Evolutionary conservation across 2,329 filamentous ascomycete genomes (phyloP).

Genomic region (Pseudocercospora macadamiae): DNA sequence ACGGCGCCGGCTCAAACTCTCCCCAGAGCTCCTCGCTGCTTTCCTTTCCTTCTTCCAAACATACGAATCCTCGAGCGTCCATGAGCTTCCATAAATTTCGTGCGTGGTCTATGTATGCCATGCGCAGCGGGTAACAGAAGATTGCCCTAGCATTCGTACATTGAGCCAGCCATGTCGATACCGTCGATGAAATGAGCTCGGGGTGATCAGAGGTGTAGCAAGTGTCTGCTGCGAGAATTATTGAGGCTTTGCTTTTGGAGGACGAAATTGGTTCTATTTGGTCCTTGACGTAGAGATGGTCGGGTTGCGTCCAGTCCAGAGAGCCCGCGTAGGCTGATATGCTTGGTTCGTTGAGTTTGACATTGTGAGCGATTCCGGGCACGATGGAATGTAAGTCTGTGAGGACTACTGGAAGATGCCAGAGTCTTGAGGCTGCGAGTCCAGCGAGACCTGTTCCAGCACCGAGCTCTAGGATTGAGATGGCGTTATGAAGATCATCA

Average conservation of each 20-base stretch:
- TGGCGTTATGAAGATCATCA: background rate
- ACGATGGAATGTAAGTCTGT: conserved; percentile 42
- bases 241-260: conserved; percentile 33
- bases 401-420: conserved; percentile 35
- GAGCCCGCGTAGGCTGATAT: conserved; percentile 30
- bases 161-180: conserved; percentile 41
- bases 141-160: conserved; percentile 39
- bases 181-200: conserved; percentile 40
- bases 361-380: conserved; percentile 38
- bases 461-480: conserved; percentile 42
- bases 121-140: conserved; percentile 45
- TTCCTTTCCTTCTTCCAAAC: conserved; percentile 39
- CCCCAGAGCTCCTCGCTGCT: conserved; percentile 38
- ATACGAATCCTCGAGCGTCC: conserved; percentile 42
- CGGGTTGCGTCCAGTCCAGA: conserved; percentile 45
- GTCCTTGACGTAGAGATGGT: conserved; percentile 12
- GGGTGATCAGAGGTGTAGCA: conserved; percentile 49
- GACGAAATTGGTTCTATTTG: conserved; percentile 11
- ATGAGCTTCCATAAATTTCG: conserved; percentile 46
- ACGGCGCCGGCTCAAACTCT: conserved; percentile 38
- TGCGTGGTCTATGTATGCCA: conserved; percentile 48
- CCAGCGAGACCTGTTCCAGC: conserved; percentile 45
- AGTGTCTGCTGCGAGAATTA: conserved; percentile 48
- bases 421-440: conserved; percentile 40
- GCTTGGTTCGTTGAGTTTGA: conserved; percentile 35